Evolutionary conservation across 352 stramenopile genomes (phyloP).

Genomic region (Globisporangium uncinulatum): DNA sequence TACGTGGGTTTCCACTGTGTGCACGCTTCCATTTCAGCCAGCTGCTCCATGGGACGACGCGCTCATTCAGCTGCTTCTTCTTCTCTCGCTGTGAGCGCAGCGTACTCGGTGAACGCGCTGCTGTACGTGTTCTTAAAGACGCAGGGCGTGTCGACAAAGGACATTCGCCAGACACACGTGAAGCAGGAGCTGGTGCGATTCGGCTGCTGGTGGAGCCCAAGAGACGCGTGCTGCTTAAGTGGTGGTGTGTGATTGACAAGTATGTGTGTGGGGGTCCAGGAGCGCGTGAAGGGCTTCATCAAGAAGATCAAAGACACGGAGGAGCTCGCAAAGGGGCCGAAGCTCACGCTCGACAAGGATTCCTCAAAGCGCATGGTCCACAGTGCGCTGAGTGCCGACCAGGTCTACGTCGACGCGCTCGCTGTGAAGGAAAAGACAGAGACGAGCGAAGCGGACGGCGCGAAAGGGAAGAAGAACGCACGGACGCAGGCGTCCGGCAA

Average conservation of each 20-base stretch:
- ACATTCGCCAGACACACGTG: slow-evolving; percentile 86
- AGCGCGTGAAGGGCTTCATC: slow-evolving; percentile 84
- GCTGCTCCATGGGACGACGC: background rate
- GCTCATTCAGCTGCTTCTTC: too few species aligned
- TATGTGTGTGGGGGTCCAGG: slow-evolving; percentile 25
- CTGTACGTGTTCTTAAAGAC: slow-evolving; percentile 87
- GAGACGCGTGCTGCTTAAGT: background rate
- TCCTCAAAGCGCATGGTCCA: slow-evolving; percentile 81
- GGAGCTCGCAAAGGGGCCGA: slow-evolving; percentile 69
- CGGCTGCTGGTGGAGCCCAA: background rate
- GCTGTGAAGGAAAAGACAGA: slow-evolving; percentile 35
- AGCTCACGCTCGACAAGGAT: slow-evolving; percentile 72
- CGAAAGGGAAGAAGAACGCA: slow-evolving; percentile 26
- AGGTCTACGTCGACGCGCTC: slow-evolving; percentile 74
- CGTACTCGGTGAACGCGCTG: slow-evolving; percentile 83
- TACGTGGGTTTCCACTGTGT: slow-evolving; percentile 19
- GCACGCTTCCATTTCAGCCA: background rate
- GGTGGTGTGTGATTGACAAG: too few species aligned
- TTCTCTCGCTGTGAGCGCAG: slow-evolving; percentile 20
- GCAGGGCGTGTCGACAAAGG: slow-evolving; percentile 81
- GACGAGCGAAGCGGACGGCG: background rate
- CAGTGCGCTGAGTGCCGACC: slow-evolving; percentile 77
- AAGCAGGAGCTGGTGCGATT: slow-evolving; percentile 76
- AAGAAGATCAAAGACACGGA: slow-evolving; percentile 90
- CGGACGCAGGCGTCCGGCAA: slow-evolving; percentile 27